A percentile compares a stretch with the other conserved stretches of the same genome.
These are phyloP conservation scores for Paramyrothecium roridum DNA, from an alignment of 2,329 filamentous ascomycete genomes.

Conservation along the genomic window DNA sequence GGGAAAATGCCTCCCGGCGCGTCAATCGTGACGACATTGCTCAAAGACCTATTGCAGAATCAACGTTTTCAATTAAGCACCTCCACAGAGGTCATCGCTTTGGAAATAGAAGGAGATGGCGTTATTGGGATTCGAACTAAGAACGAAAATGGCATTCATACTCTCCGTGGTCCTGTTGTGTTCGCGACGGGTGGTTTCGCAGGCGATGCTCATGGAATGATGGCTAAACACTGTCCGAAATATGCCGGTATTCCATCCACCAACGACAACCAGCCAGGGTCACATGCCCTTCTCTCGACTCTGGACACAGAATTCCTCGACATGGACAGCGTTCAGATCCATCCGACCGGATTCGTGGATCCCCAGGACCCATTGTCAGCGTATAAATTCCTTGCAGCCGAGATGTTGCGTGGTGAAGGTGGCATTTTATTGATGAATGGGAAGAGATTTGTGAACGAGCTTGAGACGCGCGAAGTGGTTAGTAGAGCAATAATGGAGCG, in stretches of 20 bases:
- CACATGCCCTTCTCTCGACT: conserved; percentile 40
- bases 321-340: conserved; percentile 59
- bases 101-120: conserved; percentile 31
- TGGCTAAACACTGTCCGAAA: conserved; percentile 56
- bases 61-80: conserved; percentile 50
- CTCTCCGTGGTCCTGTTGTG: conserved; percentile 46
- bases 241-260: conserved; percentile 59
- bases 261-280: conserved; percentile 55
- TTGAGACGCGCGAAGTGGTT: conserved; percentile 56
- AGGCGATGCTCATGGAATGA: conserved; percentile 55
- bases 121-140: conserved; percentile 53
- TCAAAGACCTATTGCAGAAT: conserved; percentile 47
- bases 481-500: conserved; percentile 48
- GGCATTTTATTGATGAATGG: conserved; percentile 52
- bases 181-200: conserved; percentile 62
- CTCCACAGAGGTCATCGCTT: conserved; percentile 47
- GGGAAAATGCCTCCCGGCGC: conserved; percentile 56
- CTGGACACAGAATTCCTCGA: conserved; percentile 42
- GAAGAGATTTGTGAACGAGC: conserved; percentile 58
- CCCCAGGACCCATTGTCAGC: conserved; percentile 37
- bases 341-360: conserved; percentile 64
- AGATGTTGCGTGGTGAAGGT: conserved; percentile 60
- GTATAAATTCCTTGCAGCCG: conserved; percentile 62
- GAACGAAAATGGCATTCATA: conserved; percentile 28
- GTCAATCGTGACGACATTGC: conserved; percentile 52